Conservation (phyloP, 257 asterid species). For the Striga asiatica region DNA sequence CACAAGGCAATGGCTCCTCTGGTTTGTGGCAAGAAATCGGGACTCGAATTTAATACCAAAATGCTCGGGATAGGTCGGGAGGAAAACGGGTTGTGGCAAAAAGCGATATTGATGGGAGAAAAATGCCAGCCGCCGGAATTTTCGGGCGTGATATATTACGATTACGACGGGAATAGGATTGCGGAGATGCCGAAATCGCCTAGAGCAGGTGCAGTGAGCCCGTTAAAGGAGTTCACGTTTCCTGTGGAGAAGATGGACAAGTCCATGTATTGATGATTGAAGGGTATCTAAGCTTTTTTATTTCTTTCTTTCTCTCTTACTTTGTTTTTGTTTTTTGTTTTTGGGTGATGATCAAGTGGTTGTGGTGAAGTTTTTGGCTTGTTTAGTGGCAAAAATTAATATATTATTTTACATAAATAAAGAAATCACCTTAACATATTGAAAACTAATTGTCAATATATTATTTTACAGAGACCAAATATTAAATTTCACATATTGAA, state of each 20-base stretch:
- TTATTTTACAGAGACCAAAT: too few species aligned
- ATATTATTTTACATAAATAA: too few species aligned
- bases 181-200: slow-evolving; percentile 61
- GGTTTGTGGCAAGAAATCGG: not conserved
- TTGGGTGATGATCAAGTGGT: too few species aligned
- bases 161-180: slow-evolving; percentile 41
- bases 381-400: too few species aligned
- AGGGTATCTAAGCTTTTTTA: too few species aligned
- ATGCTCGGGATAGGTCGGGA: slow-evolving; percentile 8
- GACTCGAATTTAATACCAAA: slow-evolving; percentile 1
- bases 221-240: not conserved
- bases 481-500: too few species aligned
- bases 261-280: not conserved
- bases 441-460: too few species aligned
- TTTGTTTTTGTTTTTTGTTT: too few species aligned
- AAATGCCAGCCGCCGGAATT: slow-evolving; percentile 61
- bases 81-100: slow-evolving; percentile 48
- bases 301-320: too few species aligned
- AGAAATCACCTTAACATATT: too few species aligned
- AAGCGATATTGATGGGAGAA: slow-evolving; percentile 55
- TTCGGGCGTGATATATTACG: slow-evolving; percentile 28
- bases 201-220: slow-evolving; percentile 14
- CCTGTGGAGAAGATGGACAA: not conserved
- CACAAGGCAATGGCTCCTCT: slow-evolving; percentile 11
- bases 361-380: too few species aligned